These are phyloP conservation scores for Lodderomyces theae DNA, from an alignment of 1,139 yeast species.

Conservation along the genomic window DNA sequence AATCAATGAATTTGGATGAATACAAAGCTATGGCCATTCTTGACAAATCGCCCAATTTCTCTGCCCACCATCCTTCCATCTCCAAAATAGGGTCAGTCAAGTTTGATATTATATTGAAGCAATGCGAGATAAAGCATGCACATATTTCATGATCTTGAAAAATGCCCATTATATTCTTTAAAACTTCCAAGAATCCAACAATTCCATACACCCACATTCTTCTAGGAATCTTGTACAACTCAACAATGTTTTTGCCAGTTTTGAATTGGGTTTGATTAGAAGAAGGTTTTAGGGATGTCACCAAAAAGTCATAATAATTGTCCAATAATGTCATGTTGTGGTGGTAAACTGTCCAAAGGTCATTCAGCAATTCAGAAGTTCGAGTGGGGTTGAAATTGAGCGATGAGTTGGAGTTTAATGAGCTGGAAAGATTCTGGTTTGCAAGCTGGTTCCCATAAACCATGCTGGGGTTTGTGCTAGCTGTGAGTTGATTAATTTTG, in stretches of 20 bases:
- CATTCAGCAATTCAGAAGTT: constrained; percentile 55
- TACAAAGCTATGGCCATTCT: constrained; percentile 82
- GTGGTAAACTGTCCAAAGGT: constrained; percentile 70
- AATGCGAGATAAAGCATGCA: constrained; percentile 47
- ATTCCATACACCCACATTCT: constrained; percentile 84
- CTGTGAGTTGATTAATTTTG: constrained; percentile 47
- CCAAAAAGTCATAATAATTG: constrained; percentile 66
- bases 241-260: constrained; percentile 72
- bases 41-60: constrained; percentile 73
- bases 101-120: constrained; percentile 52
- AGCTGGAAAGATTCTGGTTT: constrained; percentile 19
- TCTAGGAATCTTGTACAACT: constrained; percentile 71
- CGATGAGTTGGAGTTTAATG: constrained; percentile 19
- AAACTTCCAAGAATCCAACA: constrained; percentile 72
- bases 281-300: constrained; percentile 66
- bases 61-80: constrained; percentile 76
- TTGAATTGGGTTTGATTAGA: constrained; percentile 52
- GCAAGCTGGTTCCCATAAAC: constrained; percentile 21
- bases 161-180: constrained; percentile 66
- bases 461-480: constrained; percentile 18
- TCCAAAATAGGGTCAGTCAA: constrained; percentile 51
- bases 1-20: constrained; percentile 72
- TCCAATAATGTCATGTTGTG: constrained; percentile 63
- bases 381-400: constrained; percentile 20
- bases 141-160: constrained; percentile 51